These are phyloP conservation scores for Kockovaella imperatae DNA, from an alignment of 768 basidiomycete species.

Conservation along the genomic window DNA sequence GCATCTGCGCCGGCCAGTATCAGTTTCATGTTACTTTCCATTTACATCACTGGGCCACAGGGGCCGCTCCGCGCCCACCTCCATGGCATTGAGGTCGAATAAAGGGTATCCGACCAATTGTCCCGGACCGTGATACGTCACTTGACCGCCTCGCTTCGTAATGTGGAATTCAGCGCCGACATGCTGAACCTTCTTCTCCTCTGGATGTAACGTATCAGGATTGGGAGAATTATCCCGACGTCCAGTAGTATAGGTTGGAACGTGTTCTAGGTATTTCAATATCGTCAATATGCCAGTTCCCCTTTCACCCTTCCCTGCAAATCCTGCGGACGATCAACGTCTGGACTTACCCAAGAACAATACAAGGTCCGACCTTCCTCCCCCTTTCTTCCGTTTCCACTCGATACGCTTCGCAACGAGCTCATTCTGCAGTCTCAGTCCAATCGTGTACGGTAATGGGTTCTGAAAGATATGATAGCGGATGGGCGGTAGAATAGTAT, in stretches of 20 bases:
- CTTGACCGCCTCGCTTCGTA: slow-evolving; percentile 78
- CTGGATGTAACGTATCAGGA: slow-evolving; percentile 52
- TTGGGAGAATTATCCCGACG: slow-evolving; percentile 57
- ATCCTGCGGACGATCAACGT: not conserved
- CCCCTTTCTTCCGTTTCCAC: slow-evolving; percentile 10
- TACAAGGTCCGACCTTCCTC: slow-evolving; percentile 36
- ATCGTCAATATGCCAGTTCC: too few species aligned
- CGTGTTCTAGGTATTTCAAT: slow-evolving; percentile 55
- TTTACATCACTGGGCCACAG: not conserved
- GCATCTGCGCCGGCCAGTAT: slow-evolving; percentile 14
- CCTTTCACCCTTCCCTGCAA: too few species aligned
- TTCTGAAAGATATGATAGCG: slow-evolving; percentile 63
- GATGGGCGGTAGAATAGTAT: slow-evolving; percentile 13
- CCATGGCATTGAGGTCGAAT: slow-evolving; percentile 73
- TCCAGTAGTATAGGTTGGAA: slow-evolving; percentile 92
- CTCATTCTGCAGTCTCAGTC: slow-evolving; percentile 45
- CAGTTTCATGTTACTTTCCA: not conserved
- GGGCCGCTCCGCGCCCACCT: slow-evolving; percentile 53
- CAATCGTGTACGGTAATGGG: slow-evolving; percentile 65
- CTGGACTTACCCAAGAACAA: slow-evolving; percentile 41
- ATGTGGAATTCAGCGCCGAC: slow-evolving; percentile 82
- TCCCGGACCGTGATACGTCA: slow-evolving; percentile 96
- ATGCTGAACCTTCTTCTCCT: slow-evolving; percentile 58
- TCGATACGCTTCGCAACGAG: slow-evolving; percentile 32
- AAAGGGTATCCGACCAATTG: slow-evolving; percentile 94